A percentile compares a stretch with the other conserved stretches of the same genome.
Evolutionary conservation across 2,329 filamentous ascomycete species (phyloP).

Genomic region (Colletotrichum kahawae): DNA sequence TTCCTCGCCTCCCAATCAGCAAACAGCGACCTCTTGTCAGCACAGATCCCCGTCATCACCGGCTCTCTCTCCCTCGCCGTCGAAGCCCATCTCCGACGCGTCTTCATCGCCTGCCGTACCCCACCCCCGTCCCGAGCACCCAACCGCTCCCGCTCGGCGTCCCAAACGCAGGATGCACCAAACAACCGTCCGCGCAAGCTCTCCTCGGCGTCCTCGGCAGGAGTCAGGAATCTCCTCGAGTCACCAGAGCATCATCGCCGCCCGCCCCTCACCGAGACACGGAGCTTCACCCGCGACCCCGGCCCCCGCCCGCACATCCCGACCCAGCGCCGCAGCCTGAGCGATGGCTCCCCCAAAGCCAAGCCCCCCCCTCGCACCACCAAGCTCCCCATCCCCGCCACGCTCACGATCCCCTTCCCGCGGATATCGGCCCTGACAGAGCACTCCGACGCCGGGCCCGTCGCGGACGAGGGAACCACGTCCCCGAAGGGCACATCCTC

Average conservation of each 20-base stretch:
- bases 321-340: not conserved
- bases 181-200: not conserved
- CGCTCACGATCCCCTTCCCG: conserved; percentile 10
- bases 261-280: not conserved
- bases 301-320: not conserved
- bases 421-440: conserved; percentile 15
- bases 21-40: not conserved
- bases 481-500: not conserved
- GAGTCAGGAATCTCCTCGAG: not conserved
- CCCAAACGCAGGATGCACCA: not conserved
- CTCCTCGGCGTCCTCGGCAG: not conserved
- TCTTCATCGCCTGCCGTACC: conserved; percentile 12
- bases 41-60: conserved; percentile 16
- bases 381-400: not conserved
- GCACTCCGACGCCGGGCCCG: not conserved
- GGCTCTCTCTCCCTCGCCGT: conserved; percentile 6
- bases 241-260: not conserved
- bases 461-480: not conserved
- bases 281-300: not conserved
- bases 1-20: conserved; percentile 8
- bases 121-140: not conserved
- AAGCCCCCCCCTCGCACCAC: not conserved
- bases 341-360: not conserved
- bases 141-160: not conserved
- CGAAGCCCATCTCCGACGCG: conserved; percentile 13